Evolutionary conservation across 2,329 filamentous ascomycete species (phyloP), one percentile per base, ranked within the genome.

Genomic region (Fusarium sp.): DNA sequence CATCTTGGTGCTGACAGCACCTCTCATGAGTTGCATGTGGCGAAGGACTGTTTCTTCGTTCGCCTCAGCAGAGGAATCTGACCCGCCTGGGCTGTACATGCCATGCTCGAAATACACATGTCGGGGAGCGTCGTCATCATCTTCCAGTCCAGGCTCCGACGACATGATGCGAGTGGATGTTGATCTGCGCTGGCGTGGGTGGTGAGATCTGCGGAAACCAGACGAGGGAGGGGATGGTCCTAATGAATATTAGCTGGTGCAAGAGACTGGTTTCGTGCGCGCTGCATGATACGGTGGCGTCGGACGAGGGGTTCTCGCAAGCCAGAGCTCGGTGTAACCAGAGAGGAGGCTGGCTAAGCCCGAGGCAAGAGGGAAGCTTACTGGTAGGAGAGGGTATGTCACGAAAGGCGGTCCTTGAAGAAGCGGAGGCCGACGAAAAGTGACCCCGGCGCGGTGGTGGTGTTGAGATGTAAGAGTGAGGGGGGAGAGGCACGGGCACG

Each of bases 1-100:
- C 67, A 81, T 77, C 71, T 83, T 84, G 38, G 76, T 82, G 0
- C 78, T 73, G 20, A 81, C 64, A 7, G 81, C 77, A 14, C 84
- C 84, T 42, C 85, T 82, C 33, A 84, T 70, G 6, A 85, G 59
- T 70, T 87, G 85, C 13, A 82, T 76, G 10, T 79, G 78, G 14
- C 82, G 78, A 16, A 82, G 57, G 8, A 78, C 73, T 16, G 73
- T 73, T 11, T 83, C 81, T 2, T 79, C 76, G n/a, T 46, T 36
- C 13, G 62, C 58, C 34, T 72, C 67, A 40, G 63, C 49, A 6
- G 57, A 68, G 13, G 58, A 62, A 40, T 67, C 67, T 2, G 65
- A 55, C 13, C 58, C 44, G 23, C 40, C 20, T 10, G 58, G 58
- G 34, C 61, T 64, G 14, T 65, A 34, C 9, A 65, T 49, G 23